phyloP scores from a whole-genome alignment of 2,329 filamentous ascomycete species.

The Pestalotiopsis sp. region DNA sequence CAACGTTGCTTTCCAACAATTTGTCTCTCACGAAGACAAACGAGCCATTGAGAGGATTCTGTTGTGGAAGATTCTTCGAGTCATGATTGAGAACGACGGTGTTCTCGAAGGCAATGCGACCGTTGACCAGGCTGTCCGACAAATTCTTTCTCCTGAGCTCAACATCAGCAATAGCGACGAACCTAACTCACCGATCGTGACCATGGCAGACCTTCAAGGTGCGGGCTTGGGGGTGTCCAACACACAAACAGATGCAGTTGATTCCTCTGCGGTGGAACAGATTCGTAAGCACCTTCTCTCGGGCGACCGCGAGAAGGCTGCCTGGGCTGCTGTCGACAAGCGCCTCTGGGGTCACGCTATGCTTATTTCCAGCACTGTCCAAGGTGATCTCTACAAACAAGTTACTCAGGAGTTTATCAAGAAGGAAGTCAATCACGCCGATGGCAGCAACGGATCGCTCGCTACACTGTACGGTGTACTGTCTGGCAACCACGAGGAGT shows the following conservation, averaged over 20 bases:
- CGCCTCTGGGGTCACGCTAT: slow-evolving; percentile 96
- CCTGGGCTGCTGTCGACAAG: slow-evolving; percentile 92
- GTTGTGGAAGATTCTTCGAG: slow-evolving; percentile 82
- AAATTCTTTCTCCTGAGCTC: slow-evolving; percentile 68
- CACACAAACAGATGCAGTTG: slow-evolving; percentile 65
- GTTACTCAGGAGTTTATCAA: slow-evolving; percentile 95
- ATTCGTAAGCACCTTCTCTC: slow-evolving; percentile 74
- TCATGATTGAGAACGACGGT: slow-evolving; percentile 88
- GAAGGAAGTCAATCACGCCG: slow-evolving; percentile 85
- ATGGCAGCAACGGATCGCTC: slow-evolving; percentile 81
- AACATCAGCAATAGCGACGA: slow-evolving; percentile 29
- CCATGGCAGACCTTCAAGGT: slow-evolving; percentile 40
- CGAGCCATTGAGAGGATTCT: slow-evolving; percentile 78
- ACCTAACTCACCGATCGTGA: slow-evolving; percentile 27
- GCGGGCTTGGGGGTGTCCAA: slow-evolving; percentile 41
- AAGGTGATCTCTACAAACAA: slow-evolving; percentile 84
- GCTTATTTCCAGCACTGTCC: slow-evolving; percentile 76
- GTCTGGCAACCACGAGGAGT: slow-evolving; percentile 91
- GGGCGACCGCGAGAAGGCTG: slow-evolving; percentile 87
- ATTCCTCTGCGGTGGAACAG: slow-evolving; percentile 69
- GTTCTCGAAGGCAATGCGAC: slow-evolving; percentile 71
- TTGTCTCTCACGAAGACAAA: slow-evolving; percentile 65
- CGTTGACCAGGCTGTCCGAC: slow-evolving; percentile 75
- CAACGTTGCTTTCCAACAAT: slow-evolving; percentile 50
- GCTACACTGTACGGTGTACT: slow-evolving; percentile 93